phyloP scores from a whole-genome alignment of 164 flowering plant species.

The Aristolochia fimbriata region DNA sequence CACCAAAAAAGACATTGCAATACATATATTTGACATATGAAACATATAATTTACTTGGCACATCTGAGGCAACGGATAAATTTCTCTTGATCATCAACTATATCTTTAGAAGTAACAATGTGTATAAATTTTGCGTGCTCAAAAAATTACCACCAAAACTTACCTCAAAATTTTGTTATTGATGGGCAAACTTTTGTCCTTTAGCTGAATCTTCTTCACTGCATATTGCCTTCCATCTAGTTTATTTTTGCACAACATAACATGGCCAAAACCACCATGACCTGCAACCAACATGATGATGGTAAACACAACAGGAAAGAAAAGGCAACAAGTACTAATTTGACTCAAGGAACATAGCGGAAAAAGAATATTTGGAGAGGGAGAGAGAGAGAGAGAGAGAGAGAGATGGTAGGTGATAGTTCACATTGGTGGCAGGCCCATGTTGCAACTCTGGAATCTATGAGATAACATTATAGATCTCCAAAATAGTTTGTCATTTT shows the following conservation, averaged over 20 bases:
- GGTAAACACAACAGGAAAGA: neutral
- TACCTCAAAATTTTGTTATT: conserved; percentile 92
- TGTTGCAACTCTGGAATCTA: too few relatives aligned
- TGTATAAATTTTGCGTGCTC: too few relatives aligned
- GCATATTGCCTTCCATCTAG: conserved; percentile 96
- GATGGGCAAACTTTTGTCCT: conserved; percentile 62
- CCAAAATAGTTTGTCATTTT: too few relatives aligned
- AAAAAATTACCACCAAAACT: too few relatives aligned
- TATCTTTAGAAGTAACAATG: neutral
- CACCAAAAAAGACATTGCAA: too few relatives aligned
- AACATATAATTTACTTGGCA: too few relatives aligned
- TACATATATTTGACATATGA: too few relatives aligned
- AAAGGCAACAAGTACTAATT: neutral
- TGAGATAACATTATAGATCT: too few relatives aligned
- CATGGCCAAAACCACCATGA: conserved; percentile 98
- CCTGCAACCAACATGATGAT: conserved; percentile 33
- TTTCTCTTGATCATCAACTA: too few relatives aligned
- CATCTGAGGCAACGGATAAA: too few relatives aligned
- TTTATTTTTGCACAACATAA: conserved; percentile 88
- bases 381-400: neutral
- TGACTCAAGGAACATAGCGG: neutral
- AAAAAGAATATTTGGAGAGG: neutral
- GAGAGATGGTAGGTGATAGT: neutral
- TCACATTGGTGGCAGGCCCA: neutral
- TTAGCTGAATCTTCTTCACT: conserved; percentile 88